Base-by-base conservation (phyloP, 208 protist species). In the Crithidia bombi region DNA sequence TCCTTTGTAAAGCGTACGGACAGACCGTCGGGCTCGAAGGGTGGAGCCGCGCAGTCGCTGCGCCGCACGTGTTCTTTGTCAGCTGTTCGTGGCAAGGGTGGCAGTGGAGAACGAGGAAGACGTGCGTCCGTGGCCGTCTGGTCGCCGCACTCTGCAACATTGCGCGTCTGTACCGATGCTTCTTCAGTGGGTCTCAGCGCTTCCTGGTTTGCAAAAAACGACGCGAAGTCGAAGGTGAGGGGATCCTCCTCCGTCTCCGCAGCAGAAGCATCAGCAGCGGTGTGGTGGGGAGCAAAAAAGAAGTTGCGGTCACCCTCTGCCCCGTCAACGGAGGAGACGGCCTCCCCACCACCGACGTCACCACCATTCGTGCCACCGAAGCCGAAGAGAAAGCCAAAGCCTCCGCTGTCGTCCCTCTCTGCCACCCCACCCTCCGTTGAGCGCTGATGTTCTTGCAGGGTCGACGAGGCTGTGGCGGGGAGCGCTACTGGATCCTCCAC, bases 211-310 rank as follows among this genome's bases (percentile, higher is more conserved):
- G 69, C 15, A 58, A 75, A 75, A 15, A 75, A 57, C 10, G 70
- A 65, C n/a, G 70, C 61, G 17, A 75, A 75, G 19, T 75, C 70
- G 26, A 69, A 75, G 36, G 23, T 69, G 39, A 65, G 30, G 57
- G 5, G 19, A 3, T 51, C 57, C n/a, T n/a, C 33, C 23, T 61
- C 23, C 25, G 28, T 23, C 47, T 58, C 39, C 33, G 49, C 30
- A 14, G 43, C 36, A 41, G 52, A 25, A 5, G 32, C 26, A 3
- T 5, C n/a, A 1, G 52, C 4, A 15, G n/a, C n/a, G n/a, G n/a
- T n/a, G n/a, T n/a, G n/a, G n/a, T n/a, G n/a, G n/a, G n/a, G n/a
- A n/a, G 28, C 23, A 25, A 57, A 57, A 9, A 39, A 57, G 17
- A 32, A 23, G 30, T 5, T 3, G 32, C 6, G 55, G 10, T n/a